Evolutionary conservation across 768 basidiomycete genomes (phyloP).

Genomic region (Glaciozyma antarctica): DNA sequence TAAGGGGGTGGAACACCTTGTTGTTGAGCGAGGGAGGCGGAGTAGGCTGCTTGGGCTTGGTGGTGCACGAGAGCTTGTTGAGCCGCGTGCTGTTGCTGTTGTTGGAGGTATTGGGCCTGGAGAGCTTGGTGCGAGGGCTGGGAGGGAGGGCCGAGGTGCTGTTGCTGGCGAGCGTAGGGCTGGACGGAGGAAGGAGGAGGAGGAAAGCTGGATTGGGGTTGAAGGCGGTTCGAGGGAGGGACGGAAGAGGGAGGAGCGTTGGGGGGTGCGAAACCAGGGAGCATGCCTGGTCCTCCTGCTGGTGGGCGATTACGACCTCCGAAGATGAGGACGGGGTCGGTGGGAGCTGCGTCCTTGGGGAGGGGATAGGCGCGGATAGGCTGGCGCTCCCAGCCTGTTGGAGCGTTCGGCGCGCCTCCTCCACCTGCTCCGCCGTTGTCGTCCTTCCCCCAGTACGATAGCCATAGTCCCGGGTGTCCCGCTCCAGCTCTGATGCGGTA

Average conservation of each 20-base stretch:
- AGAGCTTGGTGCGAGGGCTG: not conserved
- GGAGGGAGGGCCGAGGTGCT: not conserved
- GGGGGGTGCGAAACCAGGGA: not conserved
- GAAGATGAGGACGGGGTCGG: conserved; percentile 17
- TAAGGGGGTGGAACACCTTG: too few relatives aligned
- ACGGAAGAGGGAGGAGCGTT: not conserved
- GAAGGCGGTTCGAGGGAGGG: too few relatives aligned
- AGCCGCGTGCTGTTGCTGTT: not conserved
- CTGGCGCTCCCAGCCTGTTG: conserved; percentile 24
- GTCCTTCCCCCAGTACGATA: conserved; percentile 31
- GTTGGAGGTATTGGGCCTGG: not conserved
- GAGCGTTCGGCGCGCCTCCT: conserved; percentile 10
- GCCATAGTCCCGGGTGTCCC: conserved; percentile 20
- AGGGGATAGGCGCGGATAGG: conserved; percentile 28
- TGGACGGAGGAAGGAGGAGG: too few relatives aligned
- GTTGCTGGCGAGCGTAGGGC: conserved; percentile 3
- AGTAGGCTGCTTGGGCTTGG: not conserved
- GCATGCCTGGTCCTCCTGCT: not conserved
- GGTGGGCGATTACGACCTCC: not conserved
- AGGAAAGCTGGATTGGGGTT: too few relatives aligned
- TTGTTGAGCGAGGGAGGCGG: not conserved
- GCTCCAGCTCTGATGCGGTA: conserved; percentile 24
- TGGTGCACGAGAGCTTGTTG: not conserved
- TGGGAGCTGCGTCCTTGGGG: conserved; percentile 6
- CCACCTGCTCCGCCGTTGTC: conserved; percentile 13